A percentile compares a stretch with the other conserved stretches of the same genome.
Conservation (phyloP, 305 asterid genomes). For the Solanum hybrid region DNA sequence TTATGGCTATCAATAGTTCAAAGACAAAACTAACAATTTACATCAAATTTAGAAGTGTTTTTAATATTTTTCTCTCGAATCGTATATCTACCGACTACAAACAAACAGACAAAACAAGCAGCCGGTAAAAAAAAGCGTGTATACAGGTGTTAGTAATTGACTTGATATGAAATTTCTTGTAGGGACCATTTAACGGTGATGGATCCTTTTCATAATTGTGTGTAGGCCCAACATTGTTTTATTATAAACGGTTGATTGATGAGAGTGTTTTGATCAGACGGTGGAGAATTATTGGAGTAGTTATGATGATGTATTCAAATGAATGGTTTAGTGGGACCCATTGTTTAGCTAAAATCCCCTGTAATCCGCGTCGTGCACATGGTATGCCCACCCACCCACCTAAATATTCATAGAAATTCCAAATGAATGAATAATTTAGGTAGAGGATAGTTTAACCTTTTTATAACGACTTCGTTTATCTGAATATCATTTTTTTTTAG, state of each 20-base stretch:
- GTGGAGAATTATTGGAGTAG: not conserved
- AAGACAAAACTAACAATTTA: not conserved
- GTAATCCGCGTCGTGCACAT: slow-evolving; percentile 16
- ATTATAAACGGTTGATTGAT: slow-evolving; percentile 11
- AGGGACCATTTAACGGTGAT: not conserved
- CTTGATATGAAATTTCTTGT: not conserved
- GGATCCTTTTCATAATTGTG: not conserved
- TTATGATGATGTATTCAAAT: slow-evolving; percentile 16
- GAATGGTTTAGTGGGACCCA: slow-evolving; percentile 23
- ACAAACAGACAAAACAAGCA: not conserved
- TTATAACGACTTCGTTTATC: fast-evolving
- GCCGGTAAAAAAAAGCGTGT: not conserved
- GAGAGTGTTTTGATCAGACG: slow-evolving; percentile 17
- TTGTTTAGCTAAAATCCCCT: not conserved
- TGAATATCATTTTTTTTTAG: not conserved
- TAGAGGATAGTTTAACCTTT: not conserved
- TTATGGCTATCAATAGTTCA: too few species aligned
- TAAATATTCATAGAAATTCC: not conserved
- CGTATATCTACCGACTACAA: not conserved
- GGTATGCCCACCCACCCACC: not conserved
- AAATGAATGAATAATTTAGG: not conserved
- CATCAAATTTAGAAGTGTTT: fast-evolving
- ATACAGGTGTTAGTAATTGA: not conserved
- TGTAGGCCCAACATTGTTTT: not conserved
- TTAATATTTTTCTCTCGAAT: too few species aligned